phyloP scores from a whole-genome alignment of 352 stramenopile genomes.

The Discostella stelligera region DNA sequence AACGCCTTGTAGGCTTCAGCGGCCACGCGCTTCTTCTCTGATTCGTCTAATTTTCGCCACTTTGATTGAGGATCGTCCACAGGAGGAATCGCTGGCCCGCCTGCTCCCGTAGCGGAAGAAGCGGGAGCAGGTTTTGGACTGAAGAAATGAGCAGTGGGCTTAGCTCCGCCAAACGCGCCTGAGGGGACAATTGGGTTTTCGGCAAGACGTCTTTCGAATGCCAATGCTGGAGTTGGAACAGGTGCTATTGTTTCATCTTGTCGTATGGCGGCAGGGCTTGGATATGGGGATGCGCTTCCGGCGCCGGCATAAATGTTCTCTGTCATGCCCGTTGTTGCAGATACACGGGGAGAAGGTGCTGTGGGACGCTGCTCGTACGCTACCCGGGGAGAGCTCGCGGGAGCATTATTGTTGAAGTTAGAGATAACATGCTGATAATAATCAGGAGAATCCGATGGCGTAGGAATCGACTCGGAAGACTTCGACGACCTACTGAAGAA shows the following conservation, averaged over 20 bases:
- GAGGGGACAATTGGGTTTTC: slow-evolving; percentile 52
- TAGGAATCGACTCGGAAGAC: slow-evolving; percentile 1
- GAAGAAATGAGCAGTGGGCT: slow-evolving; percentile 51
- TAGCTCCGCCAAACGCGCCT: slow-evolving; percentile 49
- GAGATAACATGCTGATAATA: slow-evolving; percentile 36
- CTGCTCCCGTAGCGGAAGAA: neutral
- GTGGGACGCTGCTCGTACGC: slow-evolving; percentile 33
- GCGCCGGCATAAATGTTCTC: slow-evolving; percentile 47
- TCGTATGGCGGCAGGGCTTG: neutral
- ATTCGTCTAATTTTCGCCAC: slow-evolving; percentile 44
- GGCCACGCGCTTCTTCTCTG: slow-evolving; percentile 52
- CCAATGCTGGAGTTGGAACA: slow-evolving; percentile 44
- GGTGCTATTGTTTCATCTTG: slow-evolving; percentile 24
- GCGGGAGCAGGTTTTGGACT: slow-evolving; percentile 17
- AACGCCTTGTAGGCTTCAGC: slow-evolving; percentile 54
- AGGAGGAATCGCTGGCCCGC: neutral
- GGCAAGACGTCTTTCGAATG: slow-evolving; percentile 45
- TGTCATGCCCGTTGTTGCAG: slow-evolving; percentile 7
- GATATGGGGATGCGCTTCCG: slow-evolving; percentile 15
- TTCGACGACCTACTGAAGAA: slow-evolving; percentile 28
- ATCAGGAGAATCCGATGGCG: slow-evolving; percentile 14
- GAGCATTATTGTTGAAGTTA: slow-evolving; percentile 33
- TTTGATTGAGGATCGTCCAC: slow-evolving; percentile 45
- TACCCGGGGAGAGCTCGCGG: slow-evolving; percentile 19
- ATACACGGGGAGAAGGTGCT: slow-evolving; percentile 7